These are phyloP conservation scores for Echria macrotheca DNA, from an alignment of 495 filamentous ascomycete species.

Conservation along the genomic window DNA sequence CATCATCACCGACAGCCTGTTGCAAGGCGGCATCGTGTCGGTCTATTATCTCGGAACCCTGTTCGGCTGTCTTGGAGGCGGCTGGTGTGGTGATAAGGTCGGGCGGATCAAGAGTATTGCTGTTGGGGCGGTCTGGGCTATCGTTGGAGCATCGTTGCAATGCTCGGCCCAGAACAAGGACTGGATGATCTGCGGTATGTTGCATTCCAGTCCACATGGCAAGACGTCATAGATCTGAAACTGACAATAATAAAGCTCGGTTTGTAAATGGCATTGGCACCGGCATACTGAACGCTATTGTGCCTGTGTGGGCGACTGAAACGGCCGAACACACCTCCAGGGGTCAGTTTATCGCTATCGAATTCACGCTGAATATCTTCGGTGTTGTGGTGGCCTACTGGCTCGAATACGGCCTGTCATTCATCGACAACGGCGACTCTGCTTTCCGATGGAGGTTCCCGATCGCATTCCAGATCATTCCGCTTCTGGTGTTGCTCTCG, in stretches of 20 bases:
- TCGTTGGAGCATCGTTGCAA: background rate
- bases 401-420: background rate
- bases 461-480: constrained; percentile 44
- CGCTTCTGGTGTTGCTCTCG: constrained; percentile 38
- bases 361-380: background rate
- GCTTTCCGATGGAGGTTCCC: constrained; percentile 44
- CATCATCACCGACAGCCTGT: constrained; percentile 18
- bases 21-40: constrained; percentile 46
- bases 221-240: too few species aligned
- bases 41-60: constrained; percentile 45
- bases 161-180: background rate
- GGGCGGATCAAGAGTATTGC: background rate
- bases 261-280: background rate
- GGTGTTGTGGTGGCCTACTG: background rate
- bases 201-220: too few species aligned
- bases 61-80: background rate
- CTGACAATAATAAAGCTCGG: too few species aligned
- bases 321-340: background rate
- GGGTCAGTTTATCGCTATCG: background rate
- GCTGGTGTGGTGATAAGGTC: constrained; percentile 14
- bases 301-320: background rate
- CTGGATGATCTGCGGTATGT: background rate
- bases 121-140: background rate
- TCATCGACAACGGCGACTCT: background rate
- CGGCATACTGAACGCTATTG: background rate